These are phyloP conservation scores for Debaryomyces sp. DNA, from an alignment of 1,139 yeast species.

Conservation along the genomic window DNA sequence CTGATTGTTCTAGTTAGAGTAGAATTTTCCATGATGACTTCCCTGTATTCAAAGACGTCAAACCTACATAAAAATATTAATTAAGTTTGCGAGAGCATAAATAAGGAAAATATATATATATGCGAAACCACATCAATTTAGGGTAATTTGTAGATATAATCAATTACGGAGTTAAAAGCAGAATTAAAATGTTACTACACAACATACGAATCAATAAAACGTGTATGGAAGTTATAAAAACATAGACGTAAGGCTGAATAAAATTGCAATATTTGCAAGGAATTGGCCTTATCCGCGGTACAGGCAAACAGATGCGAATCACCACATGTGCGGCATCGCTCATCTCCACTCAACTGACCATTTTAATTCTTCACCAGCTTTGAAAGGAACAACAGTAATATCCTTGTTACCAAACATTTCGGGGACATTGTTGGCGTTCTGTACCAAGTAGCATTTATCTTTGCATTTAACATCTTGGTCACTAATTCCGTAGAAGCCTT, in stretches of 20 bases:
- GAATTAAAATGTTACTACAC: not conserved
- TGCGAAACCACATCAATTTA: not conserved
- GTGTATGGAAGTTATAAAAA: not conserved
- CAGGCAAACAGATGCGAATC: not conserved
- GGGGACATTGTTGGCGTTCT: constrained; percentile 58
- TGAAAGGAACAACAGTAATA: constrained; percentile 81
- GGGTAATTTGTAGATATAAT: not conserved
- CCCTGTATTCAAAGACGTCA: not conserved
- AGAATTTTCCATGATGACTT: not conserved
- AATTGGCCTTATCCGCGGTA: not conserved
- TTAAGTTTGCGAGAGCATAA: not conserved
- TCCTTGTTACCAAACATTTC: constrained; percentile 51
- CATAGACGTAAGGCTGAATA: not conserved
- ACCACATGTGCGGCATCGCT: not conserved
- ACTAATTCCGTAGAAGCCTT: constrained; percentile 62
- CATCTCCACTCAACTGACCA: constrained; percentile 81
- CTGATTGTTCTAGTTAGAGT: not conserved
- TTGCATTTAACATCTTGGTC: constrained; percentile 42
- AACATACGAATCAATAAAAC: not conserved
- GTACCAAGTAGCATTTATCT: constrained; percentile 56
- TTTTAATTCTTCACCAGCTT: constrained; percentile 71
- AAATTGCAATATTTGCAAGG: not conserved
- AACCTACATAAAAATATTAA: not conserved
- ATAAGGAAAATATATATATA: not conserved
- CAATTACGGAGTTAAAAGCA: not conserved